Base-by-base conservation (phyloP, 305 asterid genomes). In the Coffea humblotiana region DNA sequence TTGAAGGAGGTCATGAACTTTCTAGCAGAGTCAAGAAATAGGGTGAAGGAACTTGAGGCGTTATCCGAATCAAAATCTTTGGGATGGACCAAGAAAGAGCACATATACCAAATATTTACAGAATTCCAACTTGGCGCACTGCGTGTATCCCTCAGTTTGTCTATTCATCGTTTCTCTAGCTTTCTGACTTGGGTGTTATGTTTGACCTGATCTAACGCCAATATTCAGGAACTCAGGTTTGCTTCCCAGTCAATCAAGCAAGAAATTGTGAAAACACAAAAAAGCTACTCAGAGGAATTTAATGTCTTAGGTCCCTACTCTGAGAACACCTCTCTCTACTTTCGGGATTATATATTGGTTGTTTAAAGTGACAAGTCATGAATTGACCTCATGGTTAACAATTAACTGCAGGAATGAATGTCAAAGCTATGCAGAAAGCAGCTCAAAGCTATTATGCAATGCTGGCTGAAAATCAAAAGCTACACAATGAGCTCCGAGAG, bases 401-500 rank as follows among this genome's bases (percentile, higher is more conserved):
- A 51, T 74, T 64, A 37, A 80, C 68, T 82, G 29, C 87, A 93
- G 97, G 95, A 79, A n/a, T 81, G 52, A 88, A 80, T 85, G 83
- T 96, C 81, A 86, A 54, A 86, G 71, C 82, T 45, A 82, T 96
- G 71, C 91, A 87, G 81, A 80, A 88, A 15, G 97, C 98, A 76
- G 93, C 95, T 43, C 85, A 85, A 82, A 90, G 79, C 83, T 96
- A 94, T 79, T 81, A 89, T 72, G 48, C 88, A 43, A 84, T 89
- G 78, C 92, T 96, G 58, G 88, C 92, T 37, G 99, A 96, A 85
- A 94, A 96, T 76, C 91, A 82, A 63, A 94, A 92, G 90, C 81
- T 96, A 82, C 97, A 94, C 82, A 96, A 96, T 68, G 98, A 94
- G 85, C 89, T 96, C 19, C 97, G 90, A 83, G 98, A 96, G 83